These are phyloP conservation scores for Amylocystis lapponica DNA, from an alignment of 768 basidiomycete genomes.

Conservation along the genomic window DNA sequence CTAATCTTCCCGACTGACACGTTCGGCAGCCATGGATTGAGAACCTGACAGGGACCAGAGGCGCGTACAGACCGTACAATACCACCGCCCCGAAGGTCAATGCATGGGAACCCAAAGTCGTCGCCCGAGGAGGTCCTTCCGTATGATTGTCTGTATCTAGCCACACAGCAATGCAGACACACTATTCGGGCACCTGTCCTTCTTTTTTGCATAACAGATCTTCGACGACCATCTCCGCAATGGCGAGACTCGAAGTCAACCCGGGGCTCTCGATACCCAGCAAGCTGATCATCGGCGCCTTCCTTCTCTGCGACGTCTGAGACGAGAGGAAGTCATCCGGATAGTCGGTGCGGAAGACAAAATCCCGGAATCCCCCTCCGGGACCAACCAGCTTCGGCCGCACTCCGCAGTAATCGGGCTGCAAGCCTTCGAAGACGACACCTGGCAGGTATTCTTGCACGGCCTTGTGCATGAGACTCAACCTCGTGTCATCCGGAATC, in stretches of 20 bases:
- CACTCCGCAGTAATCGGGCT: constrained; percentile 80
- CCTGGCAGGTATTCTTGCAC: constrained; percentile 72
- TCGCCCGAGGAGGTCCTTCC: constrained; percentile 35
- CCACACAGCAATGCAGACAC: constrained; percentile 3
- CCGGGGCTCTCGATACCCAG: constrained; percentile 93
- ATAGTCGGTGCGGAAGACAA: constrained; percentile 64
- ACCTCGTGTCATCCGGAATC: constrained; percentile 52
- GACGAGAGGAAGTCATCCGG: constrained; percentile 30
- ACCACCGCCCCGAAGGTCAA: constrained; percentile 78
- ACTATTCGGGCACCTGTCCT: constrained; percentile 4
- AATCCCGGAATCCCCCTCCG: constrained; percentile 77
- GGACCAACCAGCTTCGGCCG: constrained; percentile 84
- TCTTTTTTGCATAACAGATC: constrained; percentile 36
- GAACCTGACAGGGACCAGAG: constrained; percentile 90
- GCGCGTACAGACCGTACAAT: constrained; percentile 85
- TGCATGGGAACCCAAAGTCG: constrained; percentile 77
- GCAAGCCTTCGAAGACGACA: constrained; percentile 52
- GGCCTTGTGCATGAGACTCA: constrained; percentile 62
- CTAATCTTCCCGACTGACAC: background rate
- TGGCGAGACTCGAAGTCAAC: constrained; percentile 79
- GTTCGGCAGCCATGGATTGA: constrained; percentile 69
- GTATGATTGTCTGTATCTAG: background rate
- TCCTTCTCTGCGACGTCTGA: constrained; percentile 15
- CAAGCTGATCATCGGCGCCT: constrained; percentile 63
- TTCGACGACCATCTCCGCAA: constrained; percentile 77